A percentile compares a stretch with the other conserved stretches of the same genome.
Evolutionary conservation across 73 alveolate species (phyloP).

Genomic region (Paramecium octaurelia): DNA sequence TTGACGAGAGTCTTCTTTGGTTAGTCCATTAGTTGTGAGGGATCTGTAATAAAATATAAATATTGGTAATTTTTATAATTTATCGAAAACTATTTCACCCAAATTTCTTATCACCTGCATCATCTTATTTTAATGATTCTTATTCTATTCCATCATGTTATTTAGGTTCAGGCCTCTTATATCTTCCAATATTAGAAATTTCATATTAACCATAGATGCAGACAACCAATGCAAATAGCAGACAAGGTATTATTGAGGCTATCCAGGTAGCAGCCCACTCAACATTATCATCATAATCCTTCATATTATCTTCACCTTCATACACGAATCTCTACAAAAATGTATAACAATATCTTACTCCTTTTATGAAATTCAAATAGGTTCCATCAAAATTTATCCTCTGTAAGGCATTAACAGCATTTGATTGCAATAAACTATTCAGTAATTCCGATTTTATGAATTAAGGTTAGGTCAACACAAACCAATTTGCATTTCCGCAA

Average conservation of each 20-base stretch:
- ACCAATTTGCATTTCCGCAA: neutral
- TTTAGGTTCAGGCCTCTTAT: neutral
- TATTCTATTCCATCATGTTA: neutral
- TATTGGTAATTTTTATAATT: neutral
- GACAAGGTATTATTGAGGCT: neutral
- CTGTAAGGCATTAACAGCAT: neutral
- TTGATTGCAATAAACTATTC: neutral
- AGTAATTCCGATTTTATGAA: neutral
- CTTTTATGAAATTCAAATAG: neutral
- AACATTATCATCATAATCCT: neutral
- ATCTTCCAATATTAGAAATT: neutral
- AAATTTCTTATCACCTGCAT: neutral
- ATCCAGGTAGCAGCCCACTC: constrained; percentile 38
- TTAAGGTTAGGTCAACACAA: neutral
- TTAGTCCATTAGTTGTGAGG: neutral
- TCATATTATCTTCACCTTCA: neutral
- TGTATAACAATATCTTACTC: neutral
- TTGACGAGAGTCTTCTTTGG: neutral
- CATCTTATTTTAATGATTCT: neutral
- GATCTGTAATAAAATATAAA: neutral
- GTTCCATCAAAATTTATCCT: neutral
- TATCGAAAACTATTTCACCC: neutral
- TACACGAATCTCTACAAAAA: neutral
- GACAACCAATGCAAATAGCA: neutral
- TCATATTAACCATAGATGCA: neutral